These are phyloP conservation scores for Trypanosoma boissoni DNA, from an alignment of 208 protist genomes.

Conservation along the genomic window DNA sequence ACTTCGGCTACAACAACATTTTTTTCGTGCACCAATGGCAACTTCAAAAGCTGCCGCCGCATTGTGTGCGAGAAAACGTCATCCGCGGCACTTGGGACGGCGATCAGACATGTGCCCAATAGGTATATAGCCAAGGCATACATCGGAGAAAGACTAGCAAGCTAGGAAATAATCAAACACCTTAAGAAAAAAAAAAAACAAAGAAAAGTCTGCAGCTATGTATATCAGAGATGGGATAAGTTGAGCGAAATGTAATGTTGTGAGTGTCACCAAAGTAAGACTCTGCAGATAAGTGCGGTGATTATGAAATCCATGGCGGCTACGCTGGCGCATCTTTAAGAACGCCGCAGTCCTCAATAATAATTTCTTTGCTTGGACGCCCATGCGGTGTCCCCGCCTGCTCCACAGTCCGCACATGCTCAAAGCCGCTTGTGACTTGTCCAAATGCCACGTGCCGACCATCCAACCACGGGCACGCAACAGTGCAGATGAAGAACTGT, in stretches of 20 bases:
- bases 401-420: slow-evolving; percentile 80
- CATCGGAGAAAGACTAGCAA: no score
- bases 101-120: neutral
- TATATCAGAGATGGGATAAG: neutral
- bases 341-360: slow-evolving; percentile 75
- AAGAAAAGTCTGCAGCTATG: neutral
- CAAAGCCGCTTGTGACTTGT: slow-evolving; percentile 80
- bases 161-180: no score
- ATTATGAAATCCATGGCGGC: neutral
- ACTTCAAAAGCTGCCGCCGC: neutral
- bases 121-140: no score
- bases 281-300: neutral
- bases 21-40: neutral
- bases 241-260: slow-evolving; percentile 9
- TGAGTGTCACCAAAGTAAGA: slow-evolving; percentile 15
- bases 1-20: slow-evolving; percentile 15
- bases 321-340: slow-evolving; percentile 41
- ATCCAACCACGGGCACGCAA: slow-evolving; percentile 85
- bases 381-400: slow-evolving; percentile 63
- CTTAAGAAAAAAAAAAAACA: neutral
- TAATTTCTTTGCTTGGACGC: slow-evolving; percentile 46
- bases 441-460: slow-evolving; percentile 96
- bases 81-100: neutral
- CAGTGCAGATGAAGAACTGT: slow-evolving; percentile 93
- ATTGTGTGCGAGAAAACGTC: neutral